Percentiles rank a stretch among this genome's conserved stretches.
phyloP scores from a whole-genome alignment of 1,284 basidiomycete genomes.

The Cryptococcus deneoformans region DNA sequence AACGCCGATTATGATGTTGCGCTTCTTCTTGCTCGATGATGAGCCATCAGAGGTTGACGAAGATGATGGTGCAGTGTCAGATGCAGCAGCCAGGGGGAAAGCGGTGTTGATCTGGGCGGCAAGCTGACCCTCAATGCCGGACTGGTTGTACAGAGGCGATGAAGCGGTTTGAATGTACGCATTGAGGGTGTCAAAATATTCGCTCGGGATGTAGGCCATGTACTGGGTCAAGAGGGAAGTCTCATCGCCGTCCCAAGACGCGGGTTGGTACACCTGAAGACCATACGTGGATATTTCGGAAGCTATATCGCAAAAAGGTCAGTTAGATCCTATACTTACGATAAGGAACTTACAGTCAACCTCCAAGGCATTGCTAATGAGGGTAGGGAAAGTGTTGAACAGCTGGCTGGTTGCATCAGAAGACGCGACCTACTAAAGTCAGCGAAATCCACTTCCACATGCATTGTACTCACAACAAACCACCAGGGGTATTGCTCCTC shows the following conservation, averaged over 20 bases:
- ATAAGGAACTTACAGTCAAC: slow-evolving; percentile 23
- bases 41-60: slow-evolving; percentile 8
- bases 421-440: slow-evolving; percentile 29
- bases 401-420: slow-evolving; percentile 47
- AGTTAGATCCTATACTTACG: slow-evolving; percentile 2
- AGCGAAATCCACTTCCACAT: background rate
- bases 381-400: slow-evolving; percentile 45
- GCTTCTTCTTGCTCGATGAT: slow-evolving; percentile 24
- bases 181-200: slow-evolving; percentile 44
- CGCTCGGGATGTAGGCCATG: slow-evolving; percentile 48
- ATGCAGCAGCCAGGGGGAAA: slow-evolving; percentile 41
- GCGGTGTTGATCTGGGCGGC: slow-evolving; percentile 48
- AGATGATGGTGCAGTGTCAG: slow-evolving; percentile 15
- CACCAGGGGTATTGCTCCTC: slow-evolving; percentile 44
- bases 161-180: slow-evolving; percentile 41
- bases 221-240: slow-evolving; percentile 48
- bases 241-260: slow-evolving; percentile 37
- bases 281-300: slow-evolving; percentile 44
- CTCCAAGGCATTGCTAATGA: slow-evolving; percentile 41
- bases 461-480: slow-evolving; percentile 33
- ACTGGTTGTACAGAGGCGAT: slow-evolving; percentile 49
- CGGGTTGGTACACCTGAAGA: slow-evolving; percentile 49
- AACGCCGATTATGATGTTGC: slow-evolving; percentile 50
- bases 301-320: slow-evolving; percentile 13
- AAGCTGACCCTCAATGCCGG: slow-evolving; percentile 46